Conservation (phyloP, 768 basidiomycete genomes). For the Boletellus ananiceps region DNA sequence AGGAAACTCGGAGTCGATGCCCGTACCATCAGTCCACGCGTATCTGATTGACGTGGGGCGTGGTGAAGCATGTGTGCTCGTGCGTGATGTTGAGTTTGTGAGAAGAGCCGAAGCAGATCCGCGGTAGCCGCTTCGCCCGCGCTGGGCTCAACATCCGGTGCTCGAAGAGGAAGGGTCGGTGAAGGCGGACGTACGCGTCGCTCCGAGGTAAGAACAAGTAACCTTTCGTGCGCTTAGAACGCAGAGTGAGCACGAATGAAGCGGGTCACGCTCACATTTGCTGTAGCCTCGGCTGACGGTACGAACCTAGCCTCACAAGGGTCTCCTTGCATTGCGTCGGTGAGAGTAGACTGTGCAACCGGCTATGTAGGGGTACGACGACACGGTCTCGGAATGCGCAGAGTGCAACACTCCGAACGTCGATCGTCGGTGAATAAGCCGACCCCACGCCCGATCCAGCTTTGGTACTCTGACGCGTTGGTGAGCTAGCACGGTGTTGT, state of each 20-base stretch:
- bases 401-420: conserved; percentile 77
- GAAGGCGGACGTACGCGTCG: conserved; percentile 51
- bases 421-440: conserved; percentile 53
- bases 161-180: conserved; percentile 54
- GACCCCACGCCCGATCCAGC: conserved; percentile 26
- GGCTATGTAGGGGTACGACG: conserved; percentile 58
- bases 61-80: conserved; percentile 21
- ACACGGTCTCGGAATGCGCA: conserved; percentile 78
- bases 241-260: background rate
- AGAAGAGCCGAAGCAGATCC: conserved; percentile 61
- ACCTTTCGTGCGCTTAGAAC: conserved; percentile 37
- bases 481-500: conserved; percentile 48
- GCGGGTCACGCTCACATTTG: conserved; percentile 59
- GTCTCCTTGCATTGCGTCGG: conserved; percentile 52
- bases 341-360: conserved; percentile 54
- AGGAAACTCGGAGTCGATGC: conserved; percentile 58
- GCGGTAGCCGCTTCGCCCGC: conserved; percentile 64
- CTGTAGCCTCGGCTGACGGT: conserved; percentile 67
- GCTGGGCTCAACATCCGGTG: conserved; percentile 48
- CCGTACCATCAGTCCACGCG: conserved; percentile 26
- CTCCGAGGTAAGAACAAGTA: conserved; percentile 72
- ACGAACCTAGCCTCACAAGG: conserved; percentile 48
- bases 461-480: conserved; percentile 48
- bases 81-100: conserved; percentile 45
- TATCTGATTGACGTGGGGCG: conserved; percentile 25